These are phyloP conservation scores for Pulveroboletus sp. DNA, from an alignment of 768 basidiomycete genomes.

Conservation along the genomic window DNA sequence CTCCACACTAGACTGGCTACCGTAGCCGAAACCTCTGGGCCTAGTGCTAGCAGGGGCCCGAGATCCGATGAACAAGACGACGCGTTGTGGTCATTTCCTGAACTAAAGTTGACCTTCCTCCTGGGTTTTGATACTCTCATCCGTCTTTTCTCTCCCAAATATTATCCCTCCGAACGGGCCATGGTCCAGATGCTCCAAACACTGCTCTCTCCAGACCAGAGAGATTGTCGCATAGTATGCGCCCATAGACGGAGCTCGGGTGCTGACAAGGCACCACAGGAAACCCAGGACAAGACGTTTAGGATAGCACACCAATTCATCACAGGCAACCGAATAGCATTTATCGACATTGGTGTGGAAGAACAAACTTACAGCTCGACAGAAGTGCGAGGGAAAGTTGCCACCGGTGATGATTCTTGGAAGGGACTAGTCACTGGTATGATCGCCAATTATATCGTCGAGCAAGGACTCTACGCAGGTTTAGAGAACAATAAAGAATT, in stretches of 20 bases:
- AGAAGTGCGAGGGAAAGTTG: conserved; percentile 44
- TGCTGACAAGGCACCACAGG: conserved; percentile 19
- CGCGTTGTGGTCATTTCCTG: conserved; percentile 4
- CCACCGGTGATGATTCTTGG: conserved; percentile 38
- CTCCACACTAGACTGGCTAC: conserved; percentile 33
- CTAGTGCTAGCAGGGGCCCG: too few species aligned
- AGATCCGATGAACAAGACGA: conserved; percentile 11
- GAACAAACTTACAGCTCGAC: conserved; percentile 68
- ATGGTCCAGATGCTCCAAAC: conserved; percentile 55
- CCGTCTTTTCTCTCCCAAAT: conserved; percentile 70
- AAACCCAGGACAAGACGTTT: conserved; percentile 27
- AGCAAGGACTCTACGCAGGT: conserved; percentile 42
- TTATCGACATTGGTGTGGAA: conserved; percentile 59
- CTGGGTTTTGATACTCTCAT: conserved; percentile 84
- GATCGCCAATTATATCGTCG: conserved; percentile 50
- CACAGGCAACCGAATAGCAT: conserved; percentile 44
- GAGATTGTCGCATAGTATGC: conserved; percentile 62
- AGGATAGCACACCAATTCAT: conserved; percentile 48
- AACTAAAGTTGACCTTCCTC: conserved; percentile 59
- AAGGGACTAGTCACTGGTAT: conserved; percentile 40
- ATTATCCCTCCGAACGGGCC: conserved; percentile 52
- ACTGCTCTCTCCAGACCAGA: conserved; percentile 56
- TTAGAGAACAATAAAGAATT: neutral
- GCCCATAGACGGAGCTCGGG: conserved; percentile 46
- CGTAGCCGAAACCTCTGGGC: neutral